Base-by-base conservation (phyloP, 768 basidiomycete genomes). In the Lentinus tigrinus region DNA sequence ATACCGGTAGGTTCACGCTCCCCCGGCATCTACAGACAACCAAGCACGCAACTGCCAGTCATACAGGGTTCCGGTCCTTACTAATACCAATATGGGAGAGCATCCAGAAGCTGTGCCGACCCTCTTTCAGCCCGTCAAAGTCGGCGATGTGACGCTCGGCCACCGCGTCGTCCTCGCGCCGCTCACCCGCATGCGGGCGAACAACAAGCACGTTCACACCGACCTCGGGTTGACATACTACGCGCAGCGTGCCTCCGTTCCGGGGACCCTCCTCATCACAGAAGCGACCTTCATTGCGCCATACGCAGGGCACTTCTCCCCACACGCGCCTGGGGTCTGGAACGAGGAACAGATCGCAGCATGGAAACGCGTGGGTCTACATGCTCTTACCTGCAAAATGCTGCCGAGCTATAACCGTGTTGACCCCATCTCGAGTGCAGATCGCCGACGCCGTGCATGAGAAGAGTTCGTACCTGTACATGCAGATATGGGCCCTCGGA, bases 241-340 rank as follows among this genome's bases (percentile, higher is more conserved):
- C 57, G 52, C 69, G 2, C 82, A 82, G 62, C 75, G 82, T 0
- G 73, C 70, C 2, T 67, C 71, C 17, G 59, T 65, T 0, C 76
- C 80, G 0, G 84, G 84, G 0, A 84, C 79, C 0, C 69, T 86
- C 9, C 66, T 82, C 36, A 77, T 88, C 54, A 69, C 82, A 2
- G 84, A 87, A 66, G 83, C 75, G 0, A 82, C 83, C 1, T 70
- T 77, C 39, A 78, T 88, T 34, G 76, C 80, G 0, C 66, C 67
- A 1, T 62, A 75, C 7, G 81, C 83, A 0, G 82, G 78, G 3
- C 82, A 81, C 2, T 75, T 71, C 44, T 47, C 48, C 2, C 37
- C 37, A 8, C 70, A 80, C 51, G 75, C 79, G 0, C 88, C 87
- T 1, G 88, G 88, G 1, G 81, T 89, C 51, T 89, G 79, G 74